A percentile compares a stretch with the other conserved stretches of the same genome.
These are phyloP conservation scores for Rosa multiflora DNA, from an alignment of 306 rosid genomes.

Conservation along the genomic window DNA sequence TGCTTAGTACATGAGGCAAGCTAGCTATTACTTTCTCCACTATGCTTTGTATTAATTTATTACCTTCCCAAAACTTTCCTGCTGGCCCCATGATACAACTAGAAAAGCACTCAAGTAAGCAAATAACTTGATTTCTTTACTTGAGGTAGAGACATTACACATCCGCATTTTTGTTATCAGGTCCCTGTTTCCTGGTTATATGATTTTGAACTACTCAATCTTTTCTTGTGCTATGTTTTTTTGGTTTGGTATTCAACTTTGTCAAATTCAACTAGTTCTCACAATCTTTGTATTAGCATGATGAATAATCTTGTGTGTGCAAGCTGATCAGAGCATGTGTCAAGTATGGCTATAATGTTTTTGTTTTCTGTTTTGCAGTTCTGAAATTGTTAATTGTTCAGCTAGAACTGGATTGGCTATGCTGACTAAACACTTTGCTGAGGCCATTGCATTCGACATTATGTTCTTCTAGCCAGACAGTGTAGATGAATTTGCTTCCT, in stretches of 20 bases:
- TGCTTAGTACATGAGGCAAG: background rate
- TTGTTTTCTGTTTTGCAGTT: conserved; percentile 62
- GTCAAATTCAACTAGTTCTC: background rate
- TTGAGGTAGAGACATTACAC: background rate
- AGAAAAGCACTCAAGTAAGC: background rate
- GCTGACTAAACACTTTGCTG: conserved; percentile 86
- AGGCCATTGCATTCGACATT: conserved; percentile 85
- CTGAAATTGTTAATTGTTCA: conserved; percentile 90
- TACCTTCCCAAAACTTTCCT: background rate
- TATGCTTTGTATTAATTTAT: background rate
- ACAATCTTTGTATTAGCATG: background rate
- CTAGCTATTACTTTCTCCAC: background rate
- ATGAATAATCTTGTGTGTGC: background rate
- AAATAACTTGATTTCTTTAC: background rate
- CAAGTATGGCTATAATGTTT: conserved; percentile 13
- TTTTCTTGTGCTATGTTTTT: background rate
- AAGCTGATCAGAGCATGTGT: background rate
- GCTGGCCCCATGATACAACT: background rate
- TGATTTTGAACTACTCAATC: background rate
- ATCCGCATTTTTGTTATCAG: background rate
- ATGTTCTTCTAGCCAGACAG: conserved; percentile 98
- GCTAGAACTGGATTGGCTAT: conserved; percentile 98
- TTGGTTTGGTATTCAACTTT: background rate
- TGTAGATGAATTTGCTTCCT: conserved; percentile 96
- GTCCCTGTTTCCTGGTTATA: background rate